These are phyloP conservation scores for Linum tenue DNA, from an alignment of 345 rosid species.

Conservation along the genomic window DNA sequence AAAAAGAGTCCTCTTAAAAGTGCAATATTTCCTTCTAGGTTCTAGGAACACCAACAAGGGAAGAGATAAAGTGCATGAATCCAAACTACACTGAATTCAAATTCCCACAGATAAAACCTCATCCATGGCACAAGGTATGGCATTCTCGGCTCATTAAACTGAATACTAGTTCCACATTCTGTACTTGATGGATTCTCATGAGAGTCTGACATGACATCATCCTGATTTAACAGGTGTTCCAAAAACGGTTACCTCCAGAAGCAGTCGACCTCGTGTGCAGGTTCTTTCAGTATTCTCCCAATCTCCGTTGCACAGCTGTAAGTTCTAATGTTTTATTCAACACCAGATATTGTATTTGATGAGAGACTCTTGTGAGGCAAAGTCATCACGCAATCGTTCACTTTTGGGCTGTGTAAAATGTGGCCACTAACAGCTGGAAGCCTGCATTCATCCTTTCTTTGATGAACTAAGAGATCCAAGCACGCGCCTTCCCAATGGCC, in stretches of 20 bases:
- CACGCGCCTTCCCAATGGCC: slow-evolving; percentile 83
- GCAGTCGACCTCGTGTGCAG: slow-evolving; percentile 96
- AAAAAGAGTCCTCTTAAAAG: background rate
- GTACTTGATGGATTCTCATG: background rate
- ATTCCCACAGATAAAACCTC: slow-evolving; percentile 92
- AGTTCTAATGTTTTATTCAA: slow-evolving; percentile 19
- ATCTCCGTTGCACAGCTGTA: slow-evolving; percentile 95
- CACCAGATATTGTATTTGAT: background rate
- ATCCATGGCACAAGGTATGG: slow-evolving; percentile 92
- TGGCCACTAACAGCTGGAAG: slow-evolving; percentile 51
- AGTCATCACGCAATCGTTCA: too few species aligned
- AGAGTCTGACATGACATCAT: slow-evolving; percentile 3
- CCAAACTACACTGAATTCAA: slow-evolving; percentile 89
- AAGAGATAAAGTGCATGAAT: slow-evolving; percentile 98
- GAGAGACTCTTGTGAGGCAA: too few species aligned
- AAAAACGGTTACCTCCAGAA: slow-evolving; percentile 89
- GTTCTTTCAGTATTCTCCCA: slow-evolving; percentile 93
- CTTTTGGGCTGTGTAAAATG: too few species aligned
- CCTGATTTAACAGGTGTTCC: slow-evolving; percentile 45
- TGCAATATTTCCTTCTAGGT: slow-evolving; percentile 29
- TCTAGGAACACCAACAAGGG: slow-evolving; percentile 92
- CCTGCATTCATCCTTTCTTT: slow-evolving; percentile 80
- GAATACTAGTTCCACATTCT: background rate
- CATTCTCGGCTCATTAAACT: slow-evolving; percentile 2
- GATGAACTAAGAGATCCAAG: slow-evolving; percentile 85